Evolutionary conservation across 805 yeast species (phyloP), one percentile per base, ranked within the genome.

Genomic region (Candida nitratophila): DNA sequence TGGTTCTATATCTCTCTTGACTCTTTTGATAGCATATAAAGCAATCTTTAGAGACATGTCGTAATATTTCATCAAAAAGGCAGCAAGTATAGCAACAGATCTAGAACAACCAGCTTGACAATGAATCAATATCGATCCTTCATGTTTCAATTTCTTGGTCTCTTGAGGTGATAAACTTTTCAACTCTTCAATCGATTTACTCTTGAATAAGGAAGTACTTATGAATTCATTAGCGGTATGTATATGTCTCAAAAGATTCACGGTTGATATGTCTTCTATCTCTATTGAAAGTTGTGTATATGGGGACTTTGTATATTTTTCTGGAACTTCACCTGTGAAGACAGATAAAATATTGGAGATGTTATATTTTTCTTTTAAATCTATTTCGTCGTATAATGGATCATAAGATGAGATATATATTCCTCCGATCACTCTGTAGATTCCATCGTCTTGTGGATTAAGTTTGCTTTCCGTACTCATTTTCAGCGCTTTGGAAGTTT

Each of bases 261-360:
- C 76, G 1, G 73, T 71, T 37, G 75, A 79, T 44, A 79, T 81
- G 59, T 93, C 99, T 47, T 86, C 82, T 8, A 91, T 65, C 8
- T 79, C 76, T 27, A 91, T 72, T 49, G 82, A 86, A 36, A 76
- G 69, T 49, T 74, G 72, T 9, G 60, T 66, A 54, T 81, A 84
- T 27, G 63, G 61, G 39, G 65, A 63, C 15, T 60, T 55, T 14
- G 69, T 61, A 50, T 80, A 75, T 42, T 63, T 62, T 6, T 66
- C 62, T 3, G 90, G 84, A 12, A 86, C 66, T 12, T 70, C 71
- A 14, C 87, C 88, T 39, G 78, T 77, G 19, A 88, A 64, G 1
- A 83, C 74, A 0, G 96, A 82, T 20, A 91, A 60, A 11, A 93
- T 76, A 56, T 84, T 87, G 0, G 87, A 74, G 37, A 93, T 81